Base-by-base conservation (phyloP, 495 filamentous ascomycete genomes). In the Staphylotrichum longicolle region DNA sequence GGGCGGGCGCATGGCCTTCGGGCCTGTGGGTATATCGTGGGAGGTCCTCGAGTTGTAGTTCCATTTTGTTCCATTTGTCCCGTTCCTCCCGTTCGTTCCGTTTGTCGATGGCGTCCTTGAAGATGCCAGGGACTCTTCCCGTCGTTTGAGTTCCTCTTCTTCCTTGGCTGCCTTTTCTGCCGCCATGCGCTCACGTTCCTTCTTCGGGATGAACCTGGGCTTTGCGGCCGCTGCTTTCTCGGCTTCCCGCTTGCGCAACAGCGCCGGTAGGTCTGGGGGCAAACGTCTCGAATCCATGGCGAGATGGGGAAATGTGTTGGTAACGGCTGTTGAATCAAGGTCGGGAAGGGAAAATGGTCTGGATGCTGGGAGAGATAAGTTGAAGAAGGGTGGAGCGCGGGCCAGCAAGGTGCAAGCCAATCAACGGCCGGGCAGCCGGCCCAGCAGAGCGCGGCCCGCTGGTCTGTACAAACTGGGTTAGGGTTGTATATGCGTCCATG, bases 201-300 rank as follows among this genome's bases (percentile, higher is more conserved):
- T 89, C 79, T 93, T 96, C 3, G 91, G 88, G 10, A 98, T 76
- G 72, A 96, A 98, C 77, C 93, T 93, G 4, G 95, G 95, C 84
- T 96, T 82, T n/a, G 78, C 70, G 0, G 77, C 76, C 1, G 72
- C 70, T 42, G 71, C 79, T 34, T 77, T 75, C 54, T 79, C 74
- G 34, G 75, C 77, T 54, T 78, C 77, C 46, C 75, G 71, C 70
- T 80, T 71, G 68, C 78, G 76, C 55, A 82, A 48, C 8, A 80
- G 68, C 57, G 79, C 79, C 14, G 79, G 76, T 60, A 82, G 66
- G 46, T 82, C 79, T 42, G 79, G 69, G 11, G 79, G 79, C 41
- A 72, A 61, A 46, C 73, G 72, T 60, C 72, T 54, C 68, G 40
- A 14, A 46, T 46, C 54, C 60, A 62, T 62, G 54, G 30, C 32